These are phyloP conservation scores for Alternaria arbusti DNA, from an alignment of 2,329 filamentous ascomycete species.

Conservation along the genomic window DNA sequence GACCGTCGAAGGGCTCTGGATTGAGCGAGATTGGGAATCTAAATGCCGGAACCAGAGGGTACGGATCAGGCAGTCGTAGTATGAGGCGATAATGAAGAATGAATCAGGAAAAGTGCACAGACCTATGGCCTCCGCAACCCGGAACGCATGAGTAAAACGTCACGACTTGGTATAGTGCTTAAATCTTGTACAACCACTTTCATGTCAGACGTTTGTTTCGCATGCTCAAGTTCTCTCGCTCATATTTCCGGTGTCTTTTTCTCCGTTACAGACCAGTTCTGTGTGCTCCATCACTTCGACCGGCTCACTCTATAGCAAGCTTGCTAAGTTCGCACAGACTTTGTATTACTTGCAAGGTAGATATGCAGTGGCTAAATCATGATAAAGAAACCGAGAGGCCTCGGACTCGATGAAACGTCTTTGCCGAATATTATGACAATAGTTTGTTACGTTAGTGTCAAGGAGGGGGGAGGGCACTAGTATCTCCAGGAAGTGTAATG, in stretches of 20 bases:
- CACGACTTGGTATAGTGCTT: background rate
- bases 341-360: background rate
- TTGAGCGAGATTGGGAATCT: background rate
- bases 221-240: background rate
- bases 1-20: background rate
- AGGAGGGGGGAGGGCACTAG: background rate
- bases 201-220: background rate
- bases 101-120: background rate
- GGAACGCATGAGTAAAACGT: background rate
- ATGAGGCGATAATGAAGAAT: background rate
- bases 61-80: background rate
- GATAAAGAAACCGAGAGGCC: background rate
- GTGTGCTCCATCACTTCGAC: background rate
- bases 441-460: background rate
- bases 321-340: background rate
- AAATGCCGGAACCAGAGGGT: background rate
- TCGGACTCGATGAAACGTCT: background rate
- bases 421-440: background rate
- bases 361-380: background rate
- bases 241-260: background rate
- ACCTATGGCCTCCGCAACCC: background rate
- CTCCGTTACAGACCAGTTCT: background rate
- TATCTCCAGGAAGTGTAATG: background rate
- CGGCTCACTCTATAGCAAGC: slow-evolving; percentile 2
- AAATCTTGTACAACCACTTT: background rate